Evolutionary conservation across 805 yeast genomes (phyloP).

Genomic region (Saturnispora sekii): DNA sequence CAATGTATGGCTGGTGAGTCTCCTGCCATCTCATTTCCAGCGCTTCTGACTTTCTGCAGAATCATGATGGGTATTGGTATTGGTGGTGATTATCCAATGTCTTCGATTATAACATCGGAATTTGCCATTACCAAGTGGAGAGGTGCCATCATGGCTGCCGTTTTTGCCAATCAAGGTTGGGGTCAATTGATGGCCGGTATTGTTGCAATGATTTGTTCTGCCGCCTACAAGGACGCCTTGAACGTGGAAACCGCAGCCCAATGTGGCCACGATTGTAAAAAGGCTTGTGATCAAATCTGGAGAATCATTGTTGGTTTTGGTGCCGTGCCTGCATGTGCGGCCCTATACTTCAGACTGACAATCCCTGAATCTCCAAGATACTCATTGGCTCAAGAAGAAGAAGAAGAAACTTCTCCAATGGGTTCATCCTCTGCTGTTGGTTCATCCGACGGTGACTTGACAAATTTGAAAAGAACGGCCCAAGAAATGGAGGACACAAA

Average conservation of each 20-base stretch:
- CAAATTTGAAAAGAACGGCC: constrained; percentile 26
- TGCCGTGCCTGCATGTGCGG: constrained; percentile 77
- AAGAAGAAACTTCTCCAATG: constrained; percentile 44
- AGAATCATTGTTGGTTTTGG: constrained; percentile 85
- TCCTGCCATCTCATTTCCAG: constrained; percentile 64
- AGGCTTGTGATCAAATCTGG: constrained; percentile 91
- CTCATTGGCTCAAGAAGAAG: constrained; percentile 61
- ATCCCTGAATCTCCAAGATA: constrained; percentile 94
- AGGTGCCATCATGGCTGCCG: constrained; percentile 97
- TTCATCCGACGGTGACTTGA: constrained; percentile 37
- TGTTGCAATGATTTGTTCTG: constrained; percentile 66
- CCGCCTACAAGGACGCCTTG: constrained; percentile 61
- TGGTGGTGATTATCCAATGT: constrained; percentile 94
- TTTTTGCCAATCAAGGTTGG: constrained; percentile 94
- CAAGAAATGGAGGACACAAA: constrained; percentile 11
- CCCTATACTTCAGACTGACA: constrained; percentile 84
- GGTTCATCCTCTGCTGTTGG: constrained; percentile 40
- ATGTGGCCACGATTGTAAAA: constrained; percentile 59
- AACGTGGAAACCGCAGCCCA: constrained; percentile 45
- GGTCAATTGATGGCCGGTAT: constrained; percentile 88
- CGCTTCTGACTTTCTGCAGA: constrained; percentile 69
- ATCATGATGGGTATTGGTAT: constrained; percentile 91
- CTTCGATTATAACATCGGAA: constrained; percentile 89
- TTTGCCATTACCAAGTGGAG: constrained; percentile 93
- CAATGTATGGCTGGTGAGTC: constrained; percentile 70